Evolutionary conservation across 2,329 filamentous ascomycete genomes (phyloP).

Genomic region (Trichoderma sp.): DNA sequence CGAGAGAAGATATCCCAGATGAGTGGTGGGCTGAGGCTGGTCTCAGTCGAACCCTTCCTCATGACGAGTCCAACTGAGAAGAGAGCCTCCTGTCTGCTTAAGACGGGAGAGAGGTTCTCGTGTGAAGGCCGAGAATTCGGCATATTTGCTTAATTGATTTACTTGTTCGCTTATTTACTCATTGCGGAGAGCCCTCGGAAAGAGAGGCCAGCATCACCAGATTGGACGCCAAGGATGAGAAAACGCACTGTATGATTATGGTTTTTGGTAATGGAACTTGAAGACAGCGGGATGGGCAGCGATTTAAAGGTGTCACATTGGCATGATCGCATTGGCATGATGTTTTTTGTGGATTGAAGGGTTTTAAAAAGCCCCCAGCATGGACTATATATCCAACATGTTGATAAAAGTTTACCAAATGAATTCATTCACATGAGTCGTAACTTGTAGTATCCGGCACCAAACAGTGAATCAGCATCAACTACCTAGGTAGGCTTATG

Average conservation of each 20-base stretch:
- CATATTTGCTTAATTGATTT: neutral
- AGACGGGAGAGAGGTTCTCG: no score
- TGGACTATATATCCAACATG: neutral
- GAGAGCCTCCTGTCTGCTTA: neutral
- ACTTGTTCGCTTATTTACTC: neutral
- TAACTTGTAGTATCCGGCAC: neutral
- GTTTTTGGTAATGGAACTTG: neutral
- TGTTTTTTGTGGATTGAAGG: neutral
- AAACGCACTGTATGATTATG: neutral
- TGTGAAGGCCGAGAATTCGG: neutral
- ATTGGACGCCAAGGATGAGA: neutral
- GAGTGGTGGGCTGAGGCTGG: slow-evolving; percentile 78
- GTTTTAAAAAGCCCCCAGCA: neutral
- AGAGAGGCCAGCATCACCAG: neutral
- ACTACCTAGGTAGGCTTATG: neutral
- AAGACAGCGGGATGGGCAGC: neutral
- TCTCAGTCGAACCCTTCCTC: slow-evolving; percentile 58
- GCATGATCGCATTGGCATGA: neutral
- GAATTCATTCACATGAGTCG: neutral
- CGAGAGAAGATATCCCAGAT: slow-evolving; percentile 75
- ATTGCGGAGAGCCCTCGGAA: neutral
- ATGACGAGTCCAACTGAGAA: slow-evolving; percentile 28
- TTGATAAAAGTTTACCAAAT: neutral
- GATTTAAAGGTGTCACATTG: neutral
- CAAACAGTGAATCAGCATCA: neutral